phyloP scores from a whole-genome alignment of 495 filamentous ascomycete genomes.

The Annulohypoxylon nitens region DNA sequence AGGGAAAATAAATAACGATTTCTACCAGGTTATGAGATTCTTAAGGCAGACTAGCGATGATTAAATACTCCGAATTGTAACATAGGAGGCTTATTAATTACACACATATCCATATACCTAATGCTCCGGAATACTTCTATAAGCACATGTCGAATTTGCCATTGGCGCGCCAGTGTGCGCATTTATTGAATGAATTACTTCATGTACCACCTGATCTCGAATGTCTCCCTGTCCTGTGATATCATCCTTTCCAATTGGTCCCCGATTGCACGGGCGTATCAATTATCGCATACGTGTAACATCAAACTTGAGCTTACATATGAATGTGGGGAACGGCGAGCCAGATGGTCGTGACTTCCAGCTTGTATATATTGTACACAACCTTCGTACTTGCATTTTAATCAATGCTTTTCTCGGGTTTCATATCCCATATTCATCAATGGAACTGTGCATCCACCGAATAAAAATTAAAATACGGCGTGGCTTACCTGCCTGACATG shows the following conservation, averaged over 20 bases:
- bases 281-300: slow-evolving; percentile 32
- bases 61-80: neutral
- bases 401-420: slow-evolving; percentile 2
- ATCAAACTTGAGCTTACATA: neutral
- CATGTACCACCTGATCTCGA: slow-evolving; percentile 31
- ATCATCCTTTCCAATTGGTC: slow-evolving; percentile 12
- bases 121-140: neutral
- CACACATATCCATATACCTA: neutral
- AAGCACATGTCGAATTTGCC: neutral
- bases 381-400: neutral
- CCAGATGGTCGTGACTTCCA: slow-evolving; percentile 15
- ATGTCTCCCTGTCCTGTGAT: slow-evolving; percentile 20
- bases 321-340: slow-evolving; percentile 27
- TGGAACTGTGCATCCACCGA: neutral
- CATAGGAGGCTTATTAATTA: neutral
- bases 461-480: neutral
- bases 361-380: neutral
- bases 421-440: neutral
- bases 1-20: no score
- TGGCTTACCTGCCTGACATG: neutral
- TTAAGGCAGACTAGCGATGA: neutral
- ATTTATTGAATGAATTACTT: neutral
- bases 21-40: neutral
- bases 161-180: neutral
- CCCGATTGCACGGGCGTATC: slow-evolving; percentile 1